Conservation (phyloP, 2,329 filamentous ascomycete species). For the Fusarium compactum region DNA sequence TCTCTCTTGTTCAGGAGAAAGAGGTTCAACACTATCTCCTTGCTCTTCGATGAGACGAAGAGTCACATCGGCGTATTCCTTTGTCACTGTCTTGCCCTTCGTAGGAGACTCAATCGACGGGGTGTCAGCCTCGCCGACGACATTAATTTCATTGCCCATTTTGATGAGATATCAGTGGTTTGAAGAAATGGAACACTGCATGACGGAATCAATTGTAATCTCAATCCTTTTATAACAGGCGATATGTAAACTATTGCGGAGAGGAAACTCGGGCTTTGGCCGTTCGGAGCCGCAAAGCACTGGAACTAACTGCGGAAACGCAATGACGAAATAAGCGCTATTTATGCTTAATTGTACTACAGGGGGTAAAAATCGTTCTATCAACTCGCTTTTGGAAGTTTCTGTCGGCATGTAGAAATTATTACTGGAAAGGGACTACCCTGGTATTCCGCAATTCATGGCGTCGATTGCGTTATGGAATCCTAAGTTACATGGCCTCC, state of each 20-base stretch:
- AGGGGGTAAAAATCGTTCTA: rapidly evolving
- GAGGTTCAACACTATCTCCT: not conserved
- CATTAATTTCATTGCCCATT: not conserved
- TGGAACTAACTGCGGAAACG: too few species aligned
- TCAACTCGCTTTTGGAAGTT: not conserved
- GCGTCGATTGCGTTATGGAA: not conserved
- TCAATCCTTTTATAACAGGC: not conserved
- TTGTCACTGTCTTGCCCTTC: not conserved
- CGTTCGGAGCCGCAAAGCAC: not conserved
- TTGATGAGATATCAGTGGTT: not conserved
- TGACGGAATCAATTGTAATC: rapidly evolving
- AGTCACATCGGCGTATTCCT: slow-evolving; percentile 18
- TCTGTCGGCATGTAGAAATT: not conserved
- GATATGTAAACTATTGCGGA: not conserved
- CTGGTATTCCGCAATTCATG: not conserved
- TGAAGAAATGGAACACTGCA: not conserved
- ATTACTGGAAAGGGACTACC: not conserved
- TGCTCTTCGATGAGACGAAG: slow-evolving; percentile 4
- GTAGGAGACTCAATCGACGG: not conserved
- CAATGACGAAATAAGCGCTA: not conserved
- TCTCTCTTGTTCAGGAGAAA: slow-evolving; percentile 8
- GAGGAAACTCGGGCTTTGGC: not conserved
- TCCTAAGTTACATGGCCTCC: not conserved
- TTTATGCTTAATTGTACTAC: not conserved
- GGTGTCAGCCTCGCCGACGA: not conserved